These are phyloP conservation scores for Fusarium fujikuroi DNA, from an alignment of 2,329 filamentous ascomycete species.

Conservation along the genomic window DNA sequence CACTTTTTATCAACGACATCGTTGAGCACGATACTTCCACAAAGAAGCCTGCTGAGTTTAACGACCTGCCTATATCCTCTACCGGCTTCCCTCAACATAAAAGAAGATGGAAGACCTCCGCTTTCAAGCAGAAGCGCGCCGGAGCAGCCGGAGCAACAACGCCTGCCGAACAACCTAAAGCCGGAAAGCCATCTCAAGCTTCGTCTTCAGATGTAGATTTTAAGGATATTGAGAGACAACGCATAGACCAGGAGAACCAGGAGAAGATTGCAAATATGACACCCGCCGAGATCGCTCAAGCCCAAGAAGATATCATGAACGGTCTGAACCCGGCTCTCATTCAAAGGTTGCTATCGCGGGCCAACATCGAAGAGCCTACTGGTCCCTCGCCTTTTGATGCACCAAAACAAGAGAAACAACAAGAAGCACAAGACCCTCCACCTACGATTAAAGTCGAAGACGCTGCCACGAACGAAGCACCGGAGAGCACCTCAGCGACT, in stretches of 20 bases:
- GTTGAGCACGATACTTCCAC: slow-evolving; percentile 74
- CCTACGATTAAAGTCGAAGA: slow-evolving; percentile 53
- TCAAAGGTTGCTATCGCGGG: slow-evolving; percentile 78
- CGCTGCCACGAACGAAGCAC: slow-evolving; percentile 26
- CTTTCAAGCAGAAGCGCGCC: slow-evolving; percentile 74
- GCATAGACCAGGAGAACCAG: slow-evolving; percentile 86
- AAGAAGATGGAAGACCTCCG: slow-evolving; percentile 76
- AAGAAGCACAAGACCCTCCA: slow-evolving; percentile 14
- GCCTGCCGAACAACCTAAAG: neutral
- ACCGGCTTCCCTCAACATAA: slow-evolving; percentile 92
- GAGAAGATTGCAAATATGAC: slow-evolving; percentile 82
- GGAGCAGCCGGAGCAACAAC: slow-evolving; percentile 25
- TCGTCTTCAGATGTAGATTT: slow-evolving; percentile 31
- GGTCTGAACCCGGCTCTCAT: slow-evolving; percentile 80
- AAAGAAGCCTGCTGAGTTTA: slow-evolving; percentile 70
- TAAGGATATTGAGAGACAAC: slow-evolving; percentile 69
- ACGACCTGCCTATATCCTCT: slow-evolving; percentile 55
- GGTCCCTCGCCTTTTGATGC: slow-evolving; percentile 57
- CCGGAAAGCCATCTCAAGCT: neutral
- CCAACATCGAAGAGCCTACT: slow-evolving; percentile 75
- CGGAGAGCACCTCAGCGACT: neutral
- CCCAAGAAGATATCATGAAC: slow-evolving; percentile 82
- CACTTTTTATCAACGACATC: slow-evolving; percentile 77
- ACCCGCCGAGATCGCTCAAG: slow-evolving; percentile 80
- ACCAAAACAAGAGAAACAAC: slow-evolving; percentile 32